Evolutionary conservation across 306 rosid species (phyloP).

Genomic region (Herpetospermum pedunculosum): DNA sequence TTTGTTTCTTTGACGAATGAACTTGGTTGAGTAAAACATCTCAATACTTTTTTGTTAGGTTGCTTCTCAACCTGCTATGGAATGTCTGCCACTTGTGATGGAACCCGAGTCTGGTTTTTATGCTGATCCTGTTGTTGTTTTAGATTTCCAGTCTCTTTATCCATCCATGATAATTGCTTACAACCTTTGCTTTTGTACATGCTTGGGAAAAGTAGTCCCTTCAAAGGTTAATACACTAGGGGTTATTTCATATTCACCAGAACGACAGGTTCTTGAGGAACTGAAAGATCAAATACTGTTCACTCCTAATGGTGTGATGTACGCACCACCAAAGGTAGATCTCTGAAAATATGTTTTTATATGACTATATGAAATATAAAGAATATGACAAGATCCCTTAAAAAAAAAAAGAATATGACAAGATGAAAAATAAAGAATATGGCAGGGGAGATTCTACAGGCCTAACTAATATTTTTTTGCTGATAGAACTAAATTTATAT

Average conservation of each 20-base stretch:
- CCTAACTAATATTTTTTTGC: background rate
- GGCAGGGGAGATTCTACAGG: background rate
- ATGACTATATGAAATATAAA: background rate
- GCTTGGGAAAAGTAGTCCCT: constrained; percentile 69
- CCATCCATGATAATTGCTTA: constrained; percentile 98
- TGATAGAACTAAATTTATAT: background rate
- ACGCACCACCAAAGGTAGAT: constrained; percentile 68
- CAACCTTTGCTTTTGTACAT: constrained; percentile 88
- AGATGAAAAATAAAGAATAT: background rate
- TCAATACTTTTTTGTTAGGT: constrained; percentile 31
- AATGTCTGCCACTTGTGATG: constrained; percentile 93
- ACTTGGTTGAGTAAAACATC: background rate
- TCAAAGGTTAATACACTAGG: constrained; percentile 69
- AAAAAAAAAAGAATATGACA: background rate
- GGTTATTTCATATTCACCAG: constrained; percentile 66
- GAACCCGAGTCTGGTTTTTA: constrained; percentile 97
- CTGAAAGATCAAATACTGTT: constrained; percentile 65
- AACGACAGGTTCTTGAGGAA: constrained; percentile 37
- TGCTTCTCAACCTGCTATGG: constrained; percentile 99
- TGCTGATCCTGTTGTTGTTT: constrained; percentile 82
- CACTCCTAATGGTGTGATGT: constrained; percentile 94
- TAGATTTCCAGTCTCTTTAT: constrained; percentile 93
- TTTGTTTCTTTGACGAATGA: background rate
- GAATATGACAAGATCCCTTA: background rate
- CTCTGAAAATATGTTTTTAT: constrained; percentile 1